A percentile compares a stretch with the other conserved stretches of the same genome.
Evolutionary conservation across 352 stramenopile species (phyloP).

Genomic region (Aphanomyces astaci): DNA sequence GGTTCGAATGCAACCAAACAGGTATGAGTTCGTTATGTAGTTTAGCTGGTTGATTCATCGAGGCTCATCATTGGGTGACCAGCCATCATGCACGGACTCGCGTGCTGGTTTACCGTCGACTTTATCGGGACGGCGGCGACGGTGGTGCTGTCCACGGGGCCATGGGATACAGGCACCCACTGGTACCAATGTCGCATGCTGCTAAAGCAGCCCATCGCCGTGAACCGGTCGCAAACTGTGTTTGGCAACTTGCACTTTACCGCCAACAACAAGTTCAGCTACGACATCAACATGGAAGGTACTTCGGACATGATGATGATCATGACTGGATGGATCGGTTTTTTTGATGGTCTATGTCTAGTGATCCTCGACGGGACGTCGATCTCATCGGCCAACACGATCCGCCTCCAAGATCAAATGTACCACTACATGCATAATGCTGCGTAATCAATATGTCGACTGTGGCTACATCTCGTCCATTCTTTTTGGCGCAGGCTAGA

Average conservation of each 20-base stretch:
- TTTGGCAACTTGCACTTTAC: conserved; percentile 85
- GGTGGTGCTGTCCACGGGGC: conserved; percentile 82
- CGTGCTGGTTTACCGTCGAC: conserved; percentile 98
- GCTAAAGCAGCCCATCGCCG: conserved; percentile 83
- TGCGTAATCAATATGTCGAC: no score
- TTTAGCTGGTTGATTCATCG: no score
- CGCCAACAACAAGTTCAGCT: conserved; percentile 95
- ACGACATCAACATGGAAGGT: conserved; percentile 88
- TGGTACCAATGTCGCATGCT: conserved; percentile 93
- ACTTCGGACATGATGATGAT: neutral
- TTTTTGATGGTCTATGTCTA: conserved; percentile 21
- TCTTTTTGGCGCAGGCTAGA: no score
- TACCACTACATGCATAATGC: conserved; percentile 86
- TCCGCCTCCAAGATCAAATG: conserved; percentile 93
- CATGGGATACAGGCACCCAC: conserved; percentile 61
- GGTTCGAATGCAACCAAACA: conserved; percentile 81
- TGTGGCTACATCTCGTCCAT: no score
- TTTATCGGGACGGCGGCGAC: conserved; percentile 86
- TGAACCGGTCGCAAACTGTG: conserved; percentile 86
- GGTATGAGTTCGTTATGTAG: no score
- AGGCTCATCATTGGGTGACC: no score
- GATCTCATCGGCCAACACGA: conserved; percentile 73
- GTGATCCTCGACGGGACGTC: conserved; percentile 82
- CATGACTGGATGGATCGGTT: neutral
- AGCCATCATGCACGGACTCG: conserved; percentile 93